Conservation (phyloP, 2,329 filamentous ascomycete species). For the Teratosphaeria gauchensis region DNA sequence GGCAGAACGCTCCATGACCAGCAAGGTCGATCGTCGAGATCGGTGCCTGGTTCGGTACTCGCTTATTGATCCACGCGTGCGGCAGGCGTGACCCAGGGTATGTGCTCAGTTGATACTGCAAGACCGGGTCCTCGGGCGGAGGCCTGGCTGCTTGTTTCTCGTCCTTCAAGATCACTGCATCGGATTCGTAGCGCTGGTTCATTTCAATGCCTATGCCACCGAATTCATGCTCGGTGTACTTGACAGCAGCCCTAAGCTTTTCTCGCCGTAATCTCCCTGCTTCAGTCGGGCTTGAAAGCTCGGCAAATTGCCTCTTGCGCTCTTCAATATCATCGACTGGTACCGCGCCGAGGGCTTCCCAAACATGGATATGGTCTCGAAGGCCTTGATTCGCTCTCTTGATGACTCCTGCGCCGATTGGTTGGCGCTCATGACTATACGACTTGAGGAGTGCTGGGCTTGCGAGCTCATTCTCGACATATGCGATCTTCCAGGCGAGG, state of each 20-base stretch:
- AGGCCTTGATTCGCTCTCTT: slow-evolving; percentile 49
- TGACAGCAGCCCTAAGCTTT: slow-evolving; percentile 19
- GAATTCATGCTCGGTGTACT: slow-evolving; percentile 30
- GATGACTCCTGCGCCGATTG: slow-evolving; percentile 40
- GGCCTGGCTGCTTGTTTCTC: slow-evolving; percentile 16
- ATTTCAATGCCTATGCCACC: slow-evolving; percentile 51
- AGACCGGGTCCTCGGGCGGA: slow-evolving; percentile 16
- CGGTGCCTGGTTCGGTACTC: slow-evolving; percentile 31
- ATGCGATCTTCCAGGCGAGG: slow-evolving; percentile 30
- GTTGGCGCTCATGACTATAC: slow-evolving; percentile 27
- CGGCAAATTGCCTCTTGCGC: slow-evolving; percentile 18
- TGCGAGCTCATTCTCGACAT: slow-evolving; percentile 22
- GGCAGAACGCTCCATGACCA: slow-evolving; percentile 42
- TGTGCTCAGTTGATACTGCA: slow-evolving; percentile 30
- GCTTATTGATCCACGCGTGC: slow-evolving; percentile 53
- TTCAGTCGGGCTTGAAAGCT: slow-evolving; percentile 18
- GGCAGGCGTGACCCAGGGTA: slow-evolving; percentile 52
- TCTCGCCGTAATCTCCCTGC: slow-evolving; percentile 30
- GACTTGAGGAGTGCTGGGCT: slow-evolving; percentile 18
- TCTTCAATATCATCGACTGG: slow-evolving; percentile 15
- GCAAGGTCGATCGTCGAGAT: slow-evolving; percentile 53
- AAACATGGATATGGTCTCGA: slow-evolving; percentile 37
- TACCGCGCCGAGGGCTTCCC: slow-evolving; percentile 22
- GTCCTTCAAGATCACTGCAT: slow-evolving; percentile 26
- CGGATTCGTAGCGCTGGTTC: slow-evolving; percentile 45